Conservation (phyloP, 371 early-diverging fungal species). For the Smittium mucronatum region DNA sequence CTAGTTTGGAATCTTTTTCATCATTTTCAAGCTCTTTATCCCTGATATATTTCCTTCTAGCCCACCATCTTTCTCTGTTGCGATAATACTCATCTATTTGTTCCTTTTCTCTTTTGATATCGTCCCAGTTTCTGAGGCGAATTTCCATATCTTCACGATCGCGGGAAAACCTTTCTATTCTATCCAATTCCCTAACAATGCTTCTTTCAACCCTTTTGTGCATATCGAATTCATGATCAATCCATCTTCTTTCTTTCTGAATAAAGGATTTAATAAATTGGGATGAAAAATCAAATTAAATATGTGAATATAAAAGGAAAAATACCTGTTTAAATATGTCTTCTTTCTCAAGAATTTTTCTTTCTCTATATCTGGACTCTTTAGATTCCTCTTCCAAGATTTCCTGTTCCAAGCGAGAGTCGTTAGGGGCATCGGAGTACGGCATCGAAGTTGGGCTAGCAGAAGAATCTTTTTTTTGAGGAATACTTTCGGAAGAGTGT, state of each 20-base stretch:
- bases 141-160: slow-evolving; percentile 15
- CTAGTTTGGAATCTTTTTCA: slow-evolving; percentile 16
- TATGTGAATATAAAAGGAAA: not conserved
- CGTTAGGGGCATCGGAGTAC: too few species aligned
- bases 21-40: slow-evolving; percentile 23
- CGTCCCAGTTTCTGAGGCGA: slow-evolving; percentile 22
- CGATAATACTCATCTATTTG: slow-evolving; percentile 20
- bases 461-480: too few species aligned
- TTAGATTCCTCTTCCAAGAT: not conserved
- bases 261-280: not conserved
- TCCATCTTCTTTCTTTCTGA: slow-evolving; percentile 11
- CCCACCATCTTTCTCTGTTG: slow-evolving; percentile 33
- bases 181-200: slow-evolving; percentile 24
- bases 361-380: not conserved
- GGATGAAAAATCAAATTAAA: not conserved
- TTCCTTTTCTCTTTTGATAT: slow-evolving; percentile 10
- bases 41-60: slow-evolving; percentile 20
- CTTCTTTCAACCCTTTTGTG: slow-evolving; percentile 16
- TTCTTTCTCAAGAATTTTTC: not conserved
- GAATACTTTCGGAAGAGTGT: too few species aligned
- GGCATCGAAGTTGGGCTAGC: not conserved
- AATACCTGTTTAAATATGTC: not conserved
- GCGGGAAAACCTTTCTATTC: slow-evolving; percentile 17
- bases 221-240: slow-evolving; percentile 18
- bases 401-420: not conserved